A percentile compares a stretch with the other conserved stretches of the same genome.
phyloP scores from a whole-genome alignment of 1,139 yeast species.

The Taphrina populina region DNA sequence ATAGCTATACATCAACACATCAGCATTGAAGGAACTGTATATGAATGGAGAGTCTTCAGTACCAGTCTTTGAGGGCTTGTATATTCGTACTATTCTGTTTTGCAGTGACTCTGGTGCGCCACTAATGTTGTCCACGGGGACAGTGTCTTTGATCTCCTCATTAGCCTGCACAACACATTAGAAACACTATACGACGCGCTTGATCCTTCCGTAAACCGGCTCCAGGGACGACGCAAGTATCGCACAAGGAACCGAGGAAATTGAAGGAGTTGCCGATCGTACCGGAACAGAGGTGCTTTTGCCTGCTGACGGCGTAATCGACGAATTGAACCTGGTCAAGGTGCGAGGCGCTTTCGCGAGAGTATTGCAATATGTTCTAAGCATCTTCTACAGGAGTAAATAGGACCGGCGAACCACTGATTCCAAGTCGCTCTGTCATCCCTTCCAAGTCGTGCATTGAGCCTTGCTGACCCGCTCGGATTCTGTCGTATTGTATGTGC shows the following conservation, averaged over 20 bases:
- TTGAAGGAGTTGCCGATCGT: too few relatives aligned
- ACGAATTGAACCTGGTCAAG: constrained; percentile 2
- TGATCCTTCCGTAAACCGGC: too few relatives aligned
- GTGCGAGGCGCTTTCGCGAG: not conserved
- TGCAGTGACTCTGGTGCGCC: constrained; percentile 74
- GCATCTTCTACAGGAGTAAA: constrained; percentile 7
- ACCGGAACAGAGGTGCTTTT: constrained; percentile 18
- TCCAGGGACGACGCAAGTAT: too few relatives aligned
- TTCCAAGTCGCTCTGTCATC: too few relatives aligned
- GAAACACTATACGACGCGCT: not conserved
- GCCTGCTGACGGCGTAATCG: not conserved
- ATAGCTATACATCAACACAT: constrained; percentile 49
- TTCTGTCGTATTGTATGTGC: too few relatives aligned
- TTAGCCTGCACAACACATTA: constrained; percentile 3
- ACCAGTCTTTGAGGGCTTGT: constrained; percentile 68
- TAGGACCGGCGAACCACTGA: not conserved
- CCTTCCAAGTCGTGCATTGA: too few relatives aligned
- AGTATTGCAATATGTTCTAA: not conserved
- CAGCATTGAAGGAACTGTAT: not conserved
- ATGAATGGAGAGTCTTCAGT: not conserved
- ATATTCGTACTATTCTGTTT: constrained; percentile 73
- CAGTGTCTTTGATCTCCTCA: constrained; percentile 23
- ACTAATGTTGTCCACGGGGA: constrained; percentile 58
- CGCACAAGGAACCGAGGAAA: too few relatives aligned
- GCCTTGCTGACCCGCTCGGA: too few relatives aligned